Evolutionary conservation across 129 eudicot species (phyloP).

Genomic region (Artemisia argyi): DNA sequence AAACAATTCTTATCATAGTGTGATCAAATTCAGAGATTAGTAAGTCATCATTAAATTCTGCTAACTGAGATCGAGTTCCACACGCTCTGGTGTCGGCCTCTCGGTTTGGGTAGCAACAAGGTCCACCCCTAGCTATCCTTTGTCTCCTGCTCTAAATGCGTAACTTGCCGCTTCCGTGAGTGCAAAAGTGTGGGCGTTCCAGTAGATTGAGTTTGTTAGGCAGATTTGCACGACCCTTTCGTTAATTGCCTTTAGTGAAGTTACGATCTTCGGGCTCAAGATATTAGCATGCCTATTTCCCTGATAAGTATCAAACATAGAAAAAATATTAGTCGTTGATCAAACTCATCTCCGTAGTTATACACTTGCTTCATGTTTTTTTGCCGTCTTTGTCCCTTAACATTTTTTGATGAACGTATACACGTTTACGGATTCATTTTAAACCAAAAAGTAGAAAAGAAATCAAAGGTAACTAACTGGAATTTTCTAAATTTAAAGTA

Average conservation of each 20-base stretch:
- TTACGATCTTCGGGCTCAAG: constrained; percentile 68
- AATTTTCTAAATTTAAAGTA: background rate
- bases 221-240: constrained; percentile 87
- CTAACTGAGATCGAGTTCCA: constrained; percentile 74
- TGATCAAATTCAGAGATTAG: constrained; percentile 18
- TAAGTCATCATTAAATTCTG: constrained; percentile 22
- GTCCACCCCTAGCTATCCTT: constrained; percentile 73
- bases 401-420: too few species aligned
- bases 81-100: constrained; percentile 63
- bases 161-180: constrained; percentile 70
- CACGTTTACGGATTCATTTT: too few species aligned
- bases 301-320: constrained; percentile 25
- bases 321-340: too few species aligned
- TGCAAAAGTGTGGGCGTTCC: constrained; percentile 90
- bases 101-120: constrained; percentile 63
- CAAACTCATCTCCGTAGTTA: too few species aligned
- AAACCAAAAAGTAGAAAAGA: too few species aligned
- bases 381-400: too few species aligned
- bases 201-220: constrained; percentile 75
- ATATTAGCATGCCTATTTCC: constrained; percentile 71
- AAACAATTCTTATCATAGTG: constrained; percentile 13
- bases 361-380: too few species aligned
- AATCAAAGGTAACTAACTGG: too few species aligned
- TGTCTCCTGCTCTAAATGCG: constrained; percentile 94
- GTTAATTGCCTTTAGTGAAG: constrained; percentile 60